phyloP scores from a whole-genome alignment of 2,329 filamentous ascomycete genomes.

The Trichophyton rubrum region DNA sequence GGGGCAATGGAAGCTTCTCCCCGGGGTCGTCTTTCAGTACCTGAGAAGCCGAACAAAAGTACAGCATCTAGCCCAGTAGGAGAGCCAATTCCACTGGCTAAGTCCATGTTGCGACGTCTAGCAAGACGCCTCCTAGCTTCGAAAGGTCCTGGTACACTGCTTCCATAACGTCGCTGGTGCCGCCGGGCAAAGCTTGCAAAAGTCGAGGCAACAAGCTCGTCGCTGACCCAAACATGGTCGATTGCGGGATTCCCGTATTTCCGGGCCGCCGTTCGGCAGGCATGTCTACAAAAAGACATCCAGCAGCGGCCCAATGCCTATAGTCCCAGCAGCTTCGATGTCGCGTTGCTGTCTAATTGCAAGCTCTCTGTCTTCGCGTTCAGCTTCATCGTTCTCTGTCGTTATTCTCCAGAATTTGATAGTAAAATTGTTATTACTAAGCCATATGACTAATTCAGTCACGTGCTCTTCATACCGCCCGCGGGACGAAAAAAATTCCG shows the following conservation, averaged over 20 bases:
- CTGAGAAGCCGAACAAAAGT: constrained; percentile 31
- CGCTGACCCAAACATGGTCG: constrained; percentile 36
- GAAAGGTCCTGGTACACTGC: constrained; percentile 49
- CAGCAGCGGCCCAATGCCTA: neutral
- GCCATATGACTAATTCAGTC: neutral
- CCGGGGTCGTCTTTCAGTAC: constrained; percentile 8
- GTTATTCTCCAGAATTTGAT: neutral
- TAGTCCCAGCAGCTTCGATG: neutral
- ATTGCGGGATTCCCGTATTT: constrained; percentile 14
- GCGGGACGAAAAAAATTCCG: neutral
- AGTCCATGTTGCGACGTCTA: constrained; percentile 43
- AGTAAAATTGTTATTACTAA: neutral
- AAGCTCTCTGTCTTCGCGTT: neutral
- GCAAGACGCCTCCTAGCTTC: constrained; percentile 46
- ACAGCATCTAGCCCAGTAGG: constrained; percentile 27
- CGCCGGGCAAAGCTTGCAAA: constrained; percentile 37
- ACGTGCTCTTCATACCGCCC: neutral
- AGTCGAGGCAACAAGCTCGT: constrained; percentile 33
- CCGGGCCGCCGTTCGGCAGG: constrained; percentile 28
- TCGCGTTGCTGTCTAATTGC: neutral
- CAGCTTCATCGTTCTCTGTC: neutral
- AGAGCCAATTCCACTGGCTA: constrained; percentile 26
- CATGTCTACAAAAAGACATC: constrained; percentile 34
- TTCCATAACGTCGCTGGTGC: constrained; percentile 43
- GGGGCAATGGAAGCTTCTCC: neutral